Base-by-base conservation (phyloP, 2,329 filamentous ascomycete genomes). In the Phyllosticta citrichinensis region DNA sequence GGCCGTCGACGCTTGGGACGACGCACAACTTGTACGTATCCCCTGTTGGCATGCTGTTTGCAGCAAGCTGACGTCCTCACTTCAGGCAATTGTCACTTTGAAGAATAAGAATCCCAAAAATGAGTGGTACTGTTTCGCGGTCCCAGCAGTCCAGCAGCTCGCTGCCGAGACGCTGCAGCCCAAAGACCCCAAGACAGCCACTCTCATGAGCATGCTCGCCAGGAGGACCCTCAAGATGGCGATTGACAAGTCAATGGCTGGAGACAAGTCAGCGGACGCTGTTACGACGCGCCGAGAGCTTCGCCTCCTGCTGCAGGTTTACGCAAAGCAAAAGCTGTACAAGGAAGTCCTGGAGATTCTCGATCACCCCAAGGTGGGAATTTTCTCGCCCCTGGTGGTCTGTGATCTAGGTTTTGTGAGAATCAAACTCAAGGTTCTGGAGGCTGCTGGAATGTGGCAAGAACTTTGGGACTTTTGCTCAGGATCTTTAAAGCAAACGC, bases 91-190 rank as follows among this genome's bases (percentile, higher is more conserved):
- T 27, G 59, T 61, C 30, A 57, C 55, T 50, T 17, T 61, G 54
- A 61, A 57, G 47, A 61, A 57, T 47, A 61, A 61, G 50, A 56
- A 53, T 19, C 59, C 59, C 22, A 62, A 62, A 24, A 56, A 62
- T 20, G 60, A 62, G 60, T 52, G 57, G 22, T 62, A 62, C 22
- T n/a, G 57, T 20, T 62, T 62, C 17, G 52, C 60, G 20, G 55
- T 62, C 51, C 60, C 60, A 22, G 60, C 60, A 5, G 56, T 62
- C 12, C 52, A 57, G 51, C 60, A 62, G 17, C 33, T 62, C 30
- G 60, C 52, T 8, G 60, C 55, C 17, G 60, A 62, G 24, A 55
- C 56, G 17, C 56, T 55, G 22, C 55, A 55, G 19, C 33, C 55
- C 19, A 57, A 62, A 11, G 60, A 62, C 33, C 50, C 53, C 19